Evolutionary conservation across 1,284 basidiomycete species (phyloP), one percentile per base, ranked within the genome.

Genomic region (Erythrobasidium hasegawianum): DNA sequence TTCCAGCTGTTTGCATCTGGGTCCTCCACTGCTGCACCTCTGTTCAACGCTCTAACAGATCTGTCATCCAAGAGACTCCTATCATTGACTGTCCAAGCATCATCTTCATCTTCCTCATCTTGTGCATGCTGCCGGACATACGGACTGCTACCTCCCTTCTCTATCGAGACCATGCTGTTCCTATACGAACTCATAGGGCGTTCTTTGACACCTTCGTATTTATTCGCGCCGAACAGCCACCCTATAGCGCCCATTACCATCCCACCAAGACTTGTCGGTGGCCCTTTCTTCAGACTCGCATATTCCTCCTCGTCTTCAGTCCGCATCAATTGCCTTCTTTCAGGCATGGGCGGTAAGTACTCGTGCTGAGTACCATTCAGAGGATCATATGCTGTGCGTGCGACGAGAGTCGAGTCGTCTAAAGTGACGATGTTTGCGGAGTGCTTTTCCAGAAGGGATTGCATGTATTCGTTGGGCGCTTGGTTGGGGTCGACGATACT

Each of bases 131-230:
- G 18, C 8, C 8, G 14, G 7, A 22, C 50, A 20, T 20, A 16
- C 50, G 26, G 26, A 26, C 50, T 27, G 9, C 20, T 20, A 9
- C 22, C 50, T 27, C 16, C 26, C 50, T 53, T 29, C 16, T 29
- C 50, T 8, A 24, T 3, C 20, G n/a, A n/a, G 50, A 53, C 18
- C 50, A 29, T 16, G 16, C 22, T 29, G 22, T 53, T 53, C 16
- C 50, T 53, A 53, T 53, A 53, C 9, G 26, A 20, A 16, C 50
- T 53, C 26, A 16, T 26, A n/a, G 50, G 50, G 50, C 50, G 50
- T 16, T 53, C 50, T 26, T 53, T 53, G 50, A 53, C 50, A 26
- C 50, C 50, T 24, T 24, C 50, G 16, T 53, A 53, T 9, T 22
- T 53, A 16, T 16, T 29, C 20, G 50, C 9, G n/a, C 50, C 50